phyloP scores from a whole-genome alignment of 306 rosid genomes.

The Vicia faba region DNA sequence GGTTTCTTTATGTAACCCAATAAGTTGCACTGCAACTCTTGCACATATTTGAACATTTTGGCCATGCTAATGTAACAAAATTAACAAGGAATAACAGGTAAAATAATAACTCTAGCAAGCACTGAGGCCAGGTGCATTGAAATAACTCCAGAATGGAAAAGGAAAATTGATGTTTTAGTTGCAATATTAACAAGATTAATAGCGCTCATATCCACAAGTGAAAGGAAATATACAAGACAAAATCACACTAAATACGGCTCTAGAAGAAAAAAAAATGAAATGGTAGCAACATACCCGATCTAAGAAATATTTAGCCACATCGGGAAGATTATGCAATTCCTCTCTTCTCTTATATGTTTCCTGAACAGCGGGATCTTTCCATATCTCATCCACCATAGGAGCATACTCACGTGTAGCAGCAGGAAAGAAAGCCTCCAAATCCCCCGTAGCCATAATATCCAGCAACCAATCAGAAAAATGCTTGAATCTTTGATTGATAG shows the following conservation, averaged over 20 bases:
- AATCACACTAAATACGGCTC: constrained; percentile 21
- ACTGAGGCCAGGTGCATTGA: constrained; percentile 13
- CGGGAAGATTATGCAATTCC: constrained; percentile 82
- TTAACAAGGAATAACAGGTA: constrained; percentile 5
- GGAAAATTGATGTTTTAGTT: background rate
- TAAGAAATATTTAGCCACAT: constrained; percentile 82
- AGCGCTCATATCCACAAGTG: constrained; percentile 8
- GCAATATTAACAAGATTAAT: background rate
- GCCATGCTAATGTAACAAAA: constrained; percentile 8
- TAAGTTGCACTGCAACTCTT: constrained; percentile 25
- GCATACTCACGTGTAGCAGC: constrained; percentile 98
- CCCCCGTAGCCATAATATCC: constrained; percentile 89
- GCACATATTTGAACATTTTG: constrained; percentile 3
- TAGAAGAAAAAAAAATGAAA: constrained; percentile 24
- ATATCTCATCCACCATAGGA: constrained; percentile 80
- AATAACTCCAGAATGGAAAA: constrained; percentile 30
- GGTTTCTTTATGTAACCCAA: constrained; percentile 15
- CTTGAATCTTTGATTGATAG: constrained; percentile 77
- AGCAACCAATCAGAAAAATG: constrained; percentile 90
- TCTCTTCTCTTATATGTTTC: constrained; percentile 85
- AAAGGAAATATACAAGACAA: constrained; percentile 16
- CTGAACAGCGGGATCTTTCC: constrained; percentile 89
- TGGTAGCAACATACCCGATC: constrained; percentile 65
- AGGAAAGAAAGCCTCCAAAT: constrained; percentile 87
- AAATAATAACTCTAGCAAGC: constrained; percentile 19